A percentile compares a stretch with the other conserved stretches of the same genome.
These are phyloP conservation scores for Tripterygium wilfordii DNA, from an alignment of 177 flowering plant genomes.

Conservation along the genomic window DNA sequence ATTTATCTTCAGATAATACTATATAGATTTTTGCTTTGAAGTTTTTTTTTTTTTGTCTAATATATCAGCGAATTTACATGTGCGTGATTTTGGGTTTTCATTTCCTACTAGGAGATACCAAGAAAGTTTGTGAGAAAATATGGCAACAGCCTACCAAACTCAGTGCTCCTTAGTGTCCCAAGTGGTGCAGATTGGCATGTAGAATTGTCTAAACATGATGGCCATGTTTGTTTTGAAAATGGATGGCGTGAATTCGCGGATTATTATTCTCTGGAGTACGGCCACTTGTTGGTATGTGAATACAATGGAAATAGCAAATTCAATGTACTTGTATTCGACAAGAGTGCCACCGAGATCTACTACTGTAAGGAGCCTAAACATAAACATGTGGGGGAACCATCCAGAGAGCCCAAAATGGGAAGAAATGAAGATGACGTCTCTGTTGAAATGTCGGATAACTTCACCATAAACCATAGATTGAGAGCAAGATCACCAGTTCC, in stretches of 20 bases:
- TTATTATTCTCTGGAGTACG: neutral
- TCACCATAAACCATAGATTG: neutral
- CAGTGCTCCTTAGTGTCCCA: neutral
- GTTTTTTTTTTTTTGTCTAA: too few species aligned
- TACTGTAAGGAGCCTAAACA: neutral
- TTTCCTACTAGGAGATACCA: slow-evolving; percentile 28
- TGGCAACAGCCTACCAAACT: slow-evolving; percentile 4
- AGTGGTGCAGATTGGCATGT: neutral
- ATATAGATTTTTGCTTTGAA: too few species aligned
- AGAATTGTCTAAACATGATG: neutral
- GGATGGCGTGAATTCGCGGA: slow-evolving; percentile 1
- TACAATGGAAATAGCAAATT: neutral
- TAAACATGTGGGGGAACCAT: neutral
- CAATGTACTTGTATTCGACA: neutral
- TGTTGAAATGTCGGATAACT: neutral
- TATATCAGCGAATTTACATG: too few species aligned
- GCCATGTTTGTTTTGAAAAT: neutral
- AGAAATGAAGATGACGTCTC: slow-evolving; percentile 1
- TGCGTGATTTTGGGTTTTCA: too few species aligned
- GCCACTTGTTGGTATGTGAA: neutral
- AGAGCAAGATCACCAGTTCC: neutral
- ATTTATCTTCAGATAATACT: too few species aligned
- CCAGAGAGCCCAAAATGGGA: neutral
- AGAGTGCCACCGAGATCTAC: neutral
- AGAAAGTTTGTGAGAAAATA: neutral